Percentiles rank a stretch among this genome's conserved stretches.
Conservation (phyloP, 2,329 filamentous ascomycete genomes). For the Tolypocladium inflatum region DNA sequence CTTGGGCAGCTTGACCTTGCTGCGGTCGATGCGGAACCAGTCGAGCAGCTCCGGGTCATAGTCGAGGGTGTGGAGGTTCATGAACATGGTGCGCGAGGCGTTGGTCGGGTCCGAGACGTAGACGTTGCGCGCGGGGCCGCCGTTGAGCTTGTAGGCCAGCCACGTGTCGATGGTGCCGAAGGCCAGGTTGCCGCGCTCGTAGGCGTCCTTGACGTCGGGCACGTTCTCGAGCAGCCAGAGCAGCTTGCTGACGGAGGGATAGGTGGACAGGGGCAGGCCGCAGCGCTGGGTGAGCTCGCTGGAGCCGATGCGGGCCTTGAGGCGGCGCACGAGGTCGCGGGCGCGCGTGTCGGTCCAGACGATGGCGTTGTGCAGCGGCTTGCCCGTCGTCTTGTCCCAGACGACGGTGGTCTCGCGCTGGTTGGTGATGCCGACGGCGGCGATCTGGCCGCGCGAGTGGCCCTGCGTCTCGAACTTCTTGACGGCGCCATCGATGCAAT, state of each 20-base stretch:
- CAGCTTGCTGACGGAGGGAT: constrained; percentile 70
- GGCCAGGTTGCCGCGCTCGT: constrained; percentile 60
- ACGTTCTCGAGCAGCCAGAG: constrained; percentile 67
- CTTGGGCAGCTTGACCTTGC: constrained; percentile 63
- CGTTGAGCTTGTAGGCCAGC: constrained; percentile 73
- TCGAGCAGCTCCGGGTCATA: constrained; percentile 65
- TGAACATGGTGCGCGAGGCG: constrained; percentile 81
- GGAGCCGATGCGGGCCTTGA: constrained; percentile 57
- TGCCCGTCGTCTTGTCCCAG: constrained; percentile 69
- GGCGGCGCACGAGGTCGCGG: constrained; percentile 59
- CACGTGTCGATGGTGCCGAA: constrained; percentile 78
- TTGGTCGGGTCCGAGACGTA: constrained; percentile 75
- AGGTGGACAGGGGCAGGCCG: constrained; percentile 72
- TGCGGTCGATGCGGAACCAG: constrained; percentile 64
- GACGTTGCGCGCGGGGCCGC: constrained; percentile 52
- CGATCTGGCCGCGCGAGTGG: constrained; percentile 58
- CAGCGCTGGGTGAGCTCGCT: constrained; percentile 59
- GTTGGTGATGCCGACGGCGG: constrained; percentile 71
- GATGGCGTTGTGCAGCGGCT: constrained; percentile 72
- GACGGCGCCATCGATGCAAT: constrained; percentile 67
- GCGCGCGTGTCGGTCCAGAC: constrained; percentile 81
- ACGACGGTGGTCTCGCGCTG: constrained; percentile 75
- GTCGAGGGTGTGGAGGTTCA: constrained; percentile 66
- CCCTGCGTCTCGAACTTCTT: constrained; percentile 59
- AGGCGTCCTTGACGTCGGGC: constrained; percentile 56